phyloP scores from a whole-genome alignment of 257 asterid species.

The Parsonsia alboflavescens region DNA sequence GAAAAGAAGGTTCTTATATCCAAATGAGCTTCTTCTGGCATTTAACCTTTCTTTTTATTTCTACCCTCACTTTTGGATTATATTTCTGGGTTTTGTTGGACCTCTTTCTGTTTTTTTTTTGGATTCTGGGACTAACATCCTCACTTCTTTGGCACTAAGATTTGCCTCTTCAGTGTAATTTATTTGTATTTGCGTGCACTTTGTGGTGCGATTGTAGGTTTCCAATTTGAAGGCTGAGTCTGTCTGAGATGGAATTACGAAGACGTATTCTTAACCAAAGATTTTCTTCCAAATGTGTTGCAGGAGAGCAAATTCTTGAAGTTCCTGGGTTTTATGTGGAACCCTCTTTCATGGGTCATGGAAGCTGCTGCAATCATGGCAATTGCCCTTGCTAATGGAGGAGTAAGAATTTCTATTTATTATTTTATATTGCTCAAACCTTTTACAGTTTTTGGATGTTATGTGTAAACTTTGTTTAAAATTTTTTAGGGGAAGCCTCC shows the following conservation, averaged over 20 bases:
- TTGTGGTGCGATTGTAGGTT: not conserved
- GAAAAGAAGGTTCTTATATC: constrained; percentile 69
- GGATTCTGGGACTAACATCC: not conserved
- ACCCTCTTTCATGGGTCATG: constrained; percentile 99
- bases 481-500: constrained; percentile 88
- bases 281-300: constrained; percentile 15
- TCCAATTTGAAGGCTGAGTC: not conserved
- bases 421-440: constrained; percentile 1
- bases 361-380: constrained; percentile 99
- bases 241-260: not conserved
- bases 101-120: not conserved
- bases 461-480: constrained; percentile 3
- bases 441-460: not conserved
- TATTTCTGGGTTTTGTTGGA: constrained; percentile 7
- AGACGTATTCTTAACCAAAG: not conserved
- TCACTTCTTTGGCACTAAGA: not conserved
- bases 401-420: constrained; percentile 43
- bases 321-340: constrained; percentile 98
- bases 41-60: not conserved
- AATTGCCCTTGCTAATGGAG: constrained; percentile 99
- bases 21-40: not conserved
- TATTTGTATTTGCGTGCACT: not conserved
- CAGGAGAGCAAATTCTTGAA: constrained; percentile 91
- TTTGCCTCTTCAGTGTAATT: not conserved
- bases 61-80: constrained; percentile 9